Conservation (phyloP, 306 rosid species). For the Sophora flavescens region DNA sequence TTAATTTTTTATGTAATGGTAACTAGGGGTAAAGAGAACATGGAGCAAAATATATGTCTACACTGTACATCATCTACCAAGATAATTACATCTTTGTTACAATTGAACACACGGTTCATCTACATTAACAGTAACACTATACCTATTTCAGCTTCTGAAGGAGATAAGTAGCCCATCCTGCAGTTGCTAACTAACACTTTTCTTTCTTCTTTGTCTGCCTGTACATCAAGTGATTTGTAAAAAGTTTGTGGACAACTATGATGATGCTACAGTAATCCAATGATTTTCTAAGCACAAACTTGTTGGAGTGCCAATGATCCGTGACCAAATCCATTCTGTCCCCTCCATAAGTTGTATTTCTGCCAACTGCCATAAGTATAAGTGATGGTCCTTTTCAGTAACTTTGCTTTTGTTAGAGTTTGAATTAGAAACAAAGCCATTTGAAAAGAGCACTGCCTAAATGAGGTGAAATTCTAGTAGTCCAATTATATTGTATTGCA, state of each 20-base stretch:
- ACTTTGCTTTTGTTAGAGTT: not conserved
- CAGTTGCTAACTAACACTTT: not conserved
- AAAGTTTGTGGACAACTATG: conserved; percentile 48
- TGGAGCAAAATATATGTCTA: not conserved
- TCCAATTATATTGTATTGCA: not conserved
- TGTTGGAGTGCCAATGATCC: conserved; percentile 84
- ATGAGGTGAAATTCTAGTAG: not conserved
- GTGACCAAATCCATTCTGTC: conserved; percentile 77
- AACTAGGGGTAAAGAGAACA: not conserved
- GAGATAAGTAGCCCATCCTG: conserved; percentile 3
- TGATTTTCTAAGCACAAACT: conserved; percentile 73
- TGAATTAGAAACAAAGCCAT: not conserved
- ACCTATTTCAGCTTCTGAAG: not conserved
- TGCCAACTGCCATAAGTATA: conserved; percentile 80
- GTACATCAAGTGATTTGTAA: conserved; percentile 24
- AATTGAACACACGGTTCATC: conserved; percentile 1
- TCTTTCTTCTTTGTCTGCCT: conserved; percentile 23
- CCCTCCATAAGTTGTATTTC: conserved; percentile 68
- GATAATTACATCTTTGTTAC: conserved; percentile 23
- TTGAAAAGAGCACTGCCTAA: not conserved
- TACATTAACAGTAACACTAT: not conserved
- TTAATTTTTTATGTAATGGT: not conserved
- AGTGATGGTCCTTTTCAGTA: conserved; percentile 14
- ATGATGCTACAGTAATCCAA: conserved; percentile 73
- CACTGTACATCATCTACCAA: not conserved